A percentile compares a stretch with the other conserved stretches of the same genome.
phyloP scores from a whole-genome alignment of 192 early-diverging fungal genomes.

The Chytriomyces sp. region DNA sequence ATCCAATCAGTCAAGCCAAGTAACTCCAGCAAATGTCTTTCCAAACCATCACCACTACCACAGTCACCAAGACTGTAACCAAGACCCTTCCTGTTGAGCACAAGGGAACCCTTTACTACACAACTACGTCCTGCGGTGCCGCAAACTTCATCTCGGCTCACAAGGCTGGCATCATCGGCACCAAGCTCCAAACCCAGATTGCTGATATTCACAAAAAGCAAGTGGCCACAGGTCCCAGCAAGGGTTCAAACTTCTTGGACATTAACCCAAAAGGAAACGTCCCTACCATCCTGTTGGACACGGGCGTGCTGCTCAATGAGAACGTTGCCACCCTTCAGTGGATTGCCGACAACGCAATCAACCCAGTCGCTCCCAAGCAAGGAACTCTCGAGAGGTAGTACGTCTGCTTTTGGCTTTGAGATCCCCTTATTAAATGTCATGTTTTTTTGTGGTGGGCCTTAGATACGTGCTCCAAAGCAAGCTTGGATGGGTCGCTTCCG shows the following conservation, averaged over 20 bases:
- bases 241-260: constrained; percentile 26
- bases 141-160: constrained; percentile 33
- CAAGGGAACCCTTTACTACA: constrained; percentile 32
- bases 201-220: constrained; percentile 24
- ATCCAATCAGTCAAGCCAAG: too few relatives aligned
- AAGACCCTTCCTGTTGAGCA: too few relatives aligned
- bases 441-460: too few relatives aligned
- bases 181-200: constrained; percentile 24
- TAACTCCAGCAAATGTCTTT: too few relatives aligned
- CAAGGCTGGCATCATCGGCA: constrained; percentile 28
- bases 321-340: constrained; percentile 9
- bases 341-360: constrained; percentile 1
- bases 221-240: constrained; percentile 27
- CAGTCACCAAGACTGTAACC: too few relatives aligned
- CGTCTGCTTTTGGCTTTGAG: too few relatives aligned
- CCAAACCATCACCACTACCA: too few relatives aligned
- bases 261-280: constrained; percentile 38
- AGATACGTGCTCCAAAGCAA: constrained; percentile 43
- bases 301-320: background rate
- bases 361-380: background rate
- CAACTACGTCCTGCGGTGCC: constrained; percentile 26
- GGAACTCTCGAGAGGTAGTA: background rate
- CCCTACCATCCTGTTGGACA: background rate
- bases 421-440: too few relatives aligned
- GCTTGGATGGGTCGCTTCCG: constrained; percentile 28